phyloP scores from a whole-genome alignment of 208 protist genomes.

The Wallacemonas collosoma region DNA sequence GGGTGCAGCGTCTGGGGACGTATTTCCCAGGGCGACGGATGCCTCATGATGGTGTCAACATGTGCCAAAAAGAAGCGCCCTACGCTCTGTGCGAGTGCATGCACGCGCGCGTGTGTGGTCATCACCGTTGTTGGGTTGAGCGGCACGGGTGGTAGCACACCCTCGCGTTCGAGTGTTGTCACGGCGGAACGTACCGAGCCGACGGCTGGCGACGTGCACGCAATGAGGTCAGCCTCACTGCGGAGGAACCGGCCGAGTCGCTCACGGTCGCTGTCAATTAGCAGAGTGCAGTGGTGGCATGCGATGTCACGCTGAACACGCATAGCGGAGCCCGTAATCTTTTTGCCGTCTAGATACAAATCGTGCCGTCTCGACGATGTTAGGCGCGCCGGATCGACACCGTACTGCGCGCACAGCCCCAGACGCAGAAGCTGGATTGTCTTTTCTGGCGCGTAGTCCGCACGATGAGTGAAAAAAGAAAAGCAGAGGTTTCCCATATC shows the following conservation, averaged over 20 bases:
- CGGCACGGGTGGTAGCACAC: slow-evolving; percentile 18
- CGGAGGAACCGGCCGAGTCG: slow-evolving; percentile 56
- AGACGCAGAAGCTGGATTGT: slow-evolving; percentile 72
- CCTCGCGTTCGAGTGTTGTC: slow-evolving; percentile 49
- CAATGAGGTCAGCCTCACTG: slow-evolving; percentile 48
- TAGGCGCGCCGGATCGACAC: slow-evolving; percentile 38
- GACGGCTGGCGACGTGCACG: slow-evolving; percentile 54
- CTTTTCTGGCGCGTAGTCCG: slow-evolving; percentile 67
- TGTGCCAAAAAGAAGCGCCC: slow-evolving; percentile 47
- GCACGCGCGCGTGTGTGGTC: slow-evolving; percentile 16
- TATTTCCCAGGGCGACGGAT: slow-evolving; percentile 40
- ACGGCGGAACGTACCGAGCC: slow-evolving; percentile 72
- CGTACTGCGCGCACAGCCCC: slow-evolving; percentile 44
- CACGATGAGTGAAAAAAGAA: slow-evolving; percentile 78
- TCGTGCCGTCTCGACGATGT: slow-evolving; percentile 79
- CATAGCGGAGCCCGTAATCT: slow-evolving; percentile 91
- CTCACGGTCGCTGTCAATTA: slow-evolving; percentile 48
- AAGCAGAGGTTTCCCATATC: slow-evolving; percentile 82
- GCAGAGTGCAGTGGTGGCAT: slow-evolving; percentile 87
- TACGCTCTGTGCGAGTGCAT: slow-evolving; percentile 22
- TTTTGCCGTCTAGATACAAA: slow-evolving; percentile 79
- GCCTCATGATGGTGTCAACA: slow-evolving; percentile 29
- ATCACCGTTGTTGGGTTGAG: no score
- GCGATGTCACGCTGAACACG: slow-evolving; percentile 82
- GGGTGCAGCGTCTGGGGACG: slow-evolving; percentile 8